Evolutionary conservation across 345 rosid species (phyloP).

Genomic region (Gossypioides kirkii): DNA sequence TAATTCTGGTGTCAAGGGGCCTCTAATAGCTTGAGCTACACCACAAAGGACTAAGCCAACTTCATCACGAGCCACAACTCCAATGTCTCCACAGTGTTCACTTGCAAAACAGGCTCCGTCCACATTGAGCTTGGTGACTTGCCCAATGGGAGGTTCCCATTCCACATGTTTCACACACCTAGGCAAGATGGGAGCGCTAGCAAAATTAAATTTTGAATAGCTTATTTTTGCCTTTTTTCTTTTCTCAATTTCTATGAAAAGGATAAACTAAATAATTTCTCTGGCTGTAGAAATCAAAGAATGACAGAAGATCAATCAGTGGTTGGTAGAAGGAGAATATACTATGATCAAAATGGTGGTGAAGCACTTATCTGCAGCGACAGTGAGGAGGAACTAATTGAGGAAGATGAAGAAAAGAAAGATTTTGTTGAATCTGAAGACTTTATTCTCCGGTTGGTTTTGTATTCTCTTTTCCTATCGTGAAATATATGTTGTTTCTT

Average conservation of each 20-base stretch:
- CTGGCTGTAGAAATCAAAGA: constrained; percentile 84
- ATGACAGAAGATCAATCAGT: constrained; percentile 99
- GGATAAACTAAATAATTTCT: not conserved
- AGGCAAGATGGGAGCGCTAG: too few species aligned
- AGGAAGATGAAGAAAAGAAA: constrained; percentile 80
- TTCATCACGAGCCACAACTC: too few species aligned
- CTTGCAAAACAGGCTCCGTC: too few species aligned
- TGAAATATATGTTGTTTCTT: not conserved
- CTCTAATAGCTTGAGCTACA: too few species aligned
- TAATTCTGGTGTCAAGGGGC: too few species aligned
- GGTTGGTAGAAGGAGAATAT: constrained; percentile 92
- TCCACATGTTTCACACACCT: too few species aligned
- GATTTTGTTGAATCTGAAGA: constrained; percentile 77
- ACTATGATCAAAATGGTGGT: constrained; percentile 93
- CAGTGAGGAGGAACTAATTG: constrained; percentile 86
- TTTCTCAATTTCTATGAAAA: not conserved
- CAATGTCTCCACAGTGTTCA: too few species aligned
- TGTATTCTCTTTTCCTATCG: not conserved
- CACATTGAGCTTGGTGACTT: too few species aligned
- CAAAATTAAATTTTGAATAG: too few species aligned
- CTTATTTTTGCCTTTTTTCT: too few species aligned
- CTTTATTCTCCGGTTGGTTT: constrained; percentile 73
- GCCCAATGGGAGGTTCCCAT: too few species aligned
- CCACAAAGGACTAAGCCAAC: too few species aligned
- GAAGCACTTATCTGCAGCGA: constrained; percentile 99